These are phyloP conservation scores for Mortierella sp. DNA, from an alignment of 371 early-diverging fungal genomes.

Conservation along the genomic window DNA sequence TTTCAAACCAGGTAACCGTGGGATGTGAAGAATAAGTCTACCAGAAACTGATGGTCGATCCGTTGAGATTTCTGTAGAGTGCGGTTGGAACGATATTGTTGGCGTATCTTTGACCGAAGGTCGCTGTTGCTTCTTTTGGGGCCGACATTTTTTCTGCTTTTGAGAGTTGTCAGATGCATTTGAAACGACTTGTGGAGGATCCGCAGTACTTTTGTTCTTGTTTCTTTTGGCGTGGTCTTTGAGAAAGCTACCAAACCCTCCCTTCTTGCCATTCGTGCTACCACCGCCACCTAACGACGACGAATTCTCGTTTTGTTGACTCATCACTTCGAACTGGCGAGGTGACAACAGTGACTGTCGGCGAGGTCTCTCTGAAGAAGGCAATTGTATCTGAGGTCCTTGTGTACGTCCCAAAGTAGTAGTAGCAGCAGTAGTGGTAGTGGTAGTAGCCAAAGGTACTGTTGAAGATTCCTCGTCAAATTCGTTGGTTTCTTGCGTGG, in stretches of 20 bases:
- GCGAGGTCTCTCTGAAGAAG: slow-evolving; percentile 17
- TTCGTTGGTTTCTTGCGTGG: neutral
- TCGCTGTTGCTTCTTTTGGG: slow-evolving; percentile 8
- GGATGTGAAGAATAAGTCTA: slow-evolving; percentile 37
- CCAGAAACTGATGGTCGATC: slow-evolving; percentile 42
- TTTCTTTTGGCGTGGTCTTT: slow-evolving; percentile 7
- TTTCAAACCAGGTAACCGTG: slow-evolving; percentile 21
- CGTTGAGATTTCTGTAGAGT: slow-evolving; percentile 32
- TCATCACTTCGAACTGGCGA: slow-evolving; percentile 20
- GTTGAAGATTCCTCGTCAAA: neutral
- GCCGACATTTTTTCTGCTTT: neutral
- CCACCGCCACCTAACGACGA: neutral
- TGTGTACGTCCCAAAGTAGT: too few species aligned
- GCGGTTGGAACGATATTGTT: slow-evolving; percentile 35
- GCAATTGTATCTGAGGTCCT: neutral
- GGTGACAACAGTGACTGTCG: slow-evolving; percentile 24
- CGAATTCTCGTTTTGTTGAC: slow-evolving; percentile 1
- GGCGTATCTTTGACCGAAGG: slow-evolving; percentile 27
- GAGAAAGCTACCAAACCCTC: slow-evolving; percentile 4
- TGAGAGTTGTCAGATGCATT: neutral
- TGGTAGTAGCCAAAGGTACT: neutral
- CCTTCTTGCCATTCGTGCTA: slow-evolving; percentile 1
- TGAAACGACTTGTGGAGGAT: neutral
- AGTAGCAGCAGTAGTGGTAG: neutral
- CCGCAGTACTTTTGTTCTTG: neutral